Percentiles rank a stretch among this genome's conserved stretches.
Evolutionary conservation across 2,329 filamentous ascomycete species (phyloP).

Genomic region (Pseudodiploospora longispora): DNA sequence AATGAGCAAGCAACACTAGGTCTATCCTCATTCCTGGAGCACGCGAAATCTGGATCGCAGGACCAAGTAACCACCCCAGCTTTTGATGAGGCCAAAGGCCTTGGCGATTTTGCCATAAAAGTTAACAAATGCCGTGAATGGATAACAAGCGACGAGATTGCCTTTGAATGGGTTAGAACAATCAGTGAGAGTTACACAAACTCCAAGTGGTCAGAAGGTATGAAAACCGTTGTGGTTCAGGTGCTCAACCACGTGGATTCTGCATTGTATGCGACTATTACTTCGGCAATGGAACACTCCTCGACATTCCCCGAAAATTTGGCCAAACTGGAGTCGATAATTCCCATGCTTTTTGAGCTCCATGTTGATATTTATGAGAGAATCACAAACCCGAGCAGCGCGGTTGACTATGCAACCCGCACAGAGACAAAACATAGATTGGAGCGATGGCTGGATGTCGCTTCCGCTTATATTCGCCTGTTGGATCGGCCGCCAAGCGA

Average conservation of each 20-base stretch:
- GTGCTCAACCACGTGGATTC: conserved; percentile 47
- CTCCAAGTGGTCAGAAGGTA: conserved; percentile 49
- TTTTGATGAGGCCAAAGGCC: conserved; percentile 45
- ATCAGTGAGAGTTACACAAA: conserved; percentile 43
- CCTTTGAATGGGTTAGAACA: conserved; percentile 48
- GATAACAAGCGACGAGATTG: conserved; percentile 48
- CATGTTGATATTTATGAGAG: conserved; percentile 54
- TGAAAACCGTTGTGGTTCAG: conserved; percentile 50
- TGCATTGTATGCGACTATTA: conserved; percentile 39
- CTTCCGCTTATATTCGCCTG: conserved; percentile 35
- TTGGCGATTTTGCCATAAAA: conserved; percentile 42
- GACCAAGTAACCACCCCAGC: conserved; percentile 36
- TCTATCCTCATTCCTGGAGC: conserved; percentile 55
- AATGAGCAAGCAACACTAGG: conserved; percentile 44
- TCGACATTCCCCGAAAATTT: conserved; percentile 18
- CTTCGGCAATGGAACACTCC: conserved; percentile 31
- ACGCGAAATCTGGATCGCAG: conserved; percentile 49
- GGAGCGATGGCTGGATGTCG: conserved; percentile 43
- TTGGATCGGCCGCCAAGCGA: conserved; percentile 26
- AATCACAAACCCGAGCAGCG: conserved; percentile 48
- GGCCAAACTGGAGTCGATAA: conserved; percentile 32
- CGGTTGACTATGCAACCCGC: conserved; percentile 40
- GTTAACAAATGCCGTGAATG: conserved; percentile 36
- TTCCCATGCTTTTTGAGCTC: conserved; percentile 54
- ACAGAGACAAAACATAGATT: conserved; percentile 42